These are phyloP conservation scores for Cryptococcus sp. DNA, from an alignment of 1,284 basidiomycete genomes.

Conservation along the genomic window DNA sequence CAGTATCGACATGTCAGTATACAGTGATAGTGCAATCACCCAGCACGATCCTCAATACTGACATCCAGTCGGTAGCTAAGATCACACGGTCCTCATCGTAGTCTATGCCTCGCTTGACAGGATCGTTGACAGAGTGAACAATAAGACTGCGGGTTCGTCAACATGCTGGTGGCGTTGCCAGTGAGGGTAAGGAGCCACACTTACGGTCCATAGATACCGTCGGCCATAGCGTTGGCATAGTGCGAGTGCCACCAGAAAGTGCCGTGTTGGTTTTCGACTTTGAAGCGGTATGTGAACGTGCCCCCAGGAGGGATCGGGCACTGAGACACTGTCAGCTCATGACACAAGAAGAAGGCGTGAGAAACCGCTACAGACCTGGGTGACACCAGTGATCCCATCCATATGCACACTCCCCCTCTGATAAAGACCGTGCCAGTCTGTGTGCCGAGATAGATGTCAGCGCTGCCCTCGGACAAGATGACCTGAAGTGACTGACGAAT, in stretches of 20 bases:
- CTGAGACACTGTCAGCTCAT: conserved; percentile 3
- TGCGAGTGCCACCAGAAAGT: conserved; percentile 40
- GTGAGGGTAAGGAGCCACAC: background rate
- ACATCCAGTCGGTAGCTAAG: conserved; percentile 29
- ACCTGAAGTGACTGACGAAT: conserved; percentile 16
- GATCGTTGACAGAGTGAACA: conserved; percentile 24
- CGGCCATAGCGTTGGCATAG: conserved; percentile 27
- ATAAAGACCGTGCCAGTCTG: conserved; percentile 37
- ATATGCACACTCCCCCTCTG: conserved; percentile 25
- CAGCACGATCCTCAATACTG: background rate
- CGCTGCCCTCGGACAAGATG: background rate
- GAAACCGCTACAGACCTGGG: conserved; percentile 16
- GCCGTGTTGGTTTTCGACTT: conserved; percentile 20
- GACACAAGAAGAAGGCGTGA: background rate
- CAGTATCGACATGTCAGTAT: conserved; percentile 1
- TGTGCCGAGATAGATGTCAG: background rate
- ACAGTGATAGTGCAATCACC: background rate
- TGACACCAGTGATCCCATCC: conserved; percentile 32
- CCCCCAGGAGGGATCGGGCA: conserved; percentile 56
- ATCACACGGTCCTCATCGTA: conserved; percentile 26
- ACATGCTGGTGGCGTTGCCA: no score
- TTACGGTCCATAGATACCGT: conserved; percentile 27
- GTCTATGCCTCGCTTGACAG: conserved; percentile 15
- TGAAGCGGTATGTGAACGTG: conserved; percentile 53
- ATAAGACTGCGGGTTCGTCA: conserved; percentile 11